Evolutionary conservation across 2,329 filamentous ascomycete species (phyloP).

Genomic region (Fusarium cicatricum): DNA sequence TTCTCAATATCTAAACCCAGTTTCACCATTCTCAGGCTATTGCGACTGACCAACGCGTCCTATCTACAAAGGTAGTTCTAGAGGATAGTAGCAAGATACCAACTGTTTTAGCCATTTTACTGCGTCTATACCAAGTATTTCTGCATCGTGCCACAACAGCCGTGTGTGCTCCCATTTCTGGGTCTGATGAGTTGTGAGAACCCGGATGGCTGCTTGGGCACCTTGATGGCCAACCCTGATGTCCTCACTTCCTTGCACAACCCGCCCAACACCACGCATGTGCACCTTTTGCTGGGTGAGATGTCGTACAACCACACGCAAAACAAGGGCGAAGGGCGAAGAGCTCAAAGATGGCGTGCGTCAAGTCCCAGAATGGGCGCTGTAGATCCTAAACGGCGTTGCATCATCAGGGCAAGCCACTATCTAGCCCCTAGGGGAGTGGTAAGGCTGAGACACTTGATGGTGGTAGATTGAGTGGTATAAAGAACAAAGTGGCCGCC

Average conservation of each 20-base stretch:
- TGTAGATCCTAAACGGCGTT: slow-evolving; percentile 15
- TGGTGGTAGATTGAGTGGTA: slow-evolving; percentile 11
- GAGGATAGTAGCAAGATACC: slow-evolving; percentile 12
- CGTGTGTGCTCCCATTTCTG: slow-evolving; percentile 2
- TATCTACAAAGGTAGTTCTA: slow-evolving; percentile 14
- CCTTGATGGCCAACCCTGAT: slow-evolving; percentile 44
- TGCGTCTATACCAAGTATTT: background rate
- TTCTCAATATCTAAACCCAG: background rate
- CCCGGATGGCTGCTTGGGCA: slow-evolving; percentile 37
- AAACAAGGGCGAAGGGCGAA: slow-evolving; percentile 6
- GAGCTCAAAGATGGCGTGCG: slow-evolving; percentile 10
- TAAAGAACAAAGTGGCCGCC: slow-evolving; percentile 28
- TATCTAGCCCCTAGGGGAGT: slow-evolving; percentile 9
- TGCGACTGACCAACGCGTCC: background rate
- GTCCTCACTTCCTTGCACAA: slow-evolving; percentile 19
- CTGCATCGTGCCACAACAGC: slow-evolving; percentile 10
- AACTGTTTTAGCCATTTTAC: fast-evolving
- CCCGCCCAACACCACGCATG: slow-evolving; percentile 13
- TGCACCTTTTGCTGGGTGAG: background rate
- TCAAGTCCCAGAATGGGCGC: background rate
- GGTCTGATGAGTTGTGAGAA: slow-evolving; percentile 28
- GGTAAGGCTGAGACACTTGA: slow-evolving; percentile 16
- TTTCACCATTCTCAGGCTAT: background rate
- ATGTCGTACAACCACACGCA: slow-evolving; percentile 11
- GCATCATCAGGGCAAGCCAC: slow-evolving; percentile 14